phyloP scores from a whole-genome alignment of 371 early-diverging fungal genomes.

The Catenaria anguillulae region DNA sequence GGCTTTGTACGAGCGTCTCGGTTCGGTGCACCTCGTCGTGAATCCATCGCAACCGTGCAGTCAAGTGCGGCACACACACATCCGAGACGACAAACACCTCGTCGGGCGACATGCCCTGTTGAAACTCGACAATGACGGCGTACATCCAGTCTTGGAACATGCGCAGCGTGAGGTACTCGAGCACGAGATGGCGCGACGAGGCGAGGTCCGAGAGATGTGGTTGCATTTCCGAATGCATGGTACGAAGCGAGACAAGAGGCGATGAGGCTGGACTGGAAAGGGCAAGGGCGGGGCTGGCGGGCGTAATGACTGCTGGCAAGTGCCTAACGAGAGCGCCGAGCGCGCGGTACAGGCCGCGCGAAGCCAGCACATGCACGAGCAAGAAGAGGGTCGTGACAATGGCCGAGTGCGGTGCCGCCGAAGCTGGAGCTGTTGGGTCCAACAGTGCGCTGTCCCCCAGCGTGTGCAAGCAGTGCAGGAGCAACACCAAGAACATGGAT shows the following conservation, averaged over 20 bases:
- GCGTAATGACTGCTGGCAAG: background rate
- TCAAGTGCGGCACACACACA: background rate
- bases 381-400: too few relatives aligned
- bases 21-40: background rate
- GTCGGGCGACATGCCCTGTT: background rate
- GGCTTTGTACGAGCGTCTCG: background rate
- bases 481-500: too few relatives aligned
- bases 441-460: too few relatives aligned
- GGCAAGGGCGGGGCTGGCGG: background rate
- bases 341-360: background rate
- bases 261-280: too few relatives aligned
- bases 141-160: background rate
- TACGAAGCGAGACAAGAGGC: background rate
- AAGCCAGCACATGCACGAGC: background rate
- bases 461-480: too few relatives aligned
- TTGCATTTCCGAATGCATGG: background rate
- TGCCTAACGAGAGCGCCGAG: background rate
- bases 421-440: too few relatives aligned
- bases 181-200: constrained; percentile 4
- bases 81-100: background rate
- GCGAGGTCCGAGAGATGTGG: background rate
- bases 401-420: too few relatives aligned
- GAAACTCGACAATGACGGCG: background rate
- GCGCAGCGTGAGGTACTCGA: constrained; percentile 3
- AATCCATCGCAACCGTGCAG: background rate